phyloP scores from a whole-genome alignment of 805 yeast species.

The Dipodascus geniculatus region DNA sequence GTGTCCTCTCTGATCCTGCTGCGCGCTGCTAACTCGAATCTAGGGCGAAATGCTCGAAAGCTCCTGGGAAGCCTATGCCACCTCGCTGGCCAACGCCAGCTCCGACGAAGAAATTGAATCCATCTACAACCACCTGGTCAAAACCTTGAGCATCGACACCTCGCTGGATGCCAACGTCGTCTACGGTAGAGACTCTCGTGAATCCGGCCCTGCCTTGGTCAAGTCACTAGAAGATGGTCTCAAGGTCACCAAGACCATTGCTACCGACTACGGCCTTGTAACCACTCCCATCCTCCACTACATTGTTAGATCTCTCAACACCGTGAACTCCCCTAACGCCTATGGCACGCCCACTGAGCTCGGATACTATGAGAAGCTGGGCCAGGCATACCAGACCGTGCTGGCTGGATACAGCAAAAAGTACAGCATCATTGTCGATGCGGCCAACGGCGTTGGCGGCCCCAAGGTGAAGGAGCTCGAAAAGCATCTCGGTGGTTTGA shows the following conservation, averaged over 20 bases:
- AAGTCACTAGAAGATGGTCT: slow-evolving; percentile 53
- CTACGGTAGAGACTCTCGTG: slow-evolving; percentile 83
- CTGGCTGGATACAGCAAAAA: slow-evolving; percentile 25
- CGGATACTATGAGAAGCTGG: slow-evolving; percentile 60
- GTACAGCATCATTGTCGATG: slow-evolving; percentile 54
- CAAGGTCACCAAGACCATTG: slow-evolving; percentile 32
- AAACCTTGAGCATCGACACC: slow-evolving; percentile 36
- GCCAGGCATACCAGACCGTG: slow-evolving; percentile 40
- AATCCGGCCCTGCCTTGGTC: slow-evolving; percentile 60
- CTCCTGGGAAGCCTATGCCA: slow-evolving; percentile 76
- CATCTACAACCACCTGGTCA: slow-evolving; percentile 30
- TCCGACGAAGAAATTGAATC: slow-evolving; percentile 34
- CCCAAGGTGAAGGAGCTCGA: slow-evolving; percentile 48
- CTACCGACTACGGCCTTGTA: slow-evolving; percentile 50
- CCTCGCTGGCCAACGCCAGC: slow-evolving; percentile 61
- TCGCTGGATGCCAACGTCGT: slow-evolving; percentile 36
- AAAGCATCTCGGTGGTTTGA: slow-evolving; percentile 27
- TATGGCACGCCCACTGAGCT: slow-evolving; percentile 53
- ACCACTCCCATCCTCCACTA: slow-evolving; percentile 96
- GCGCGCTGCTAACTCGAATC: neutral
- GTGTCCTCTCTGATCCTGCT: slow-evolving; percentile 5
- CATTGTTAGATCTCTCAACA: slow-evolving; percentile 63
- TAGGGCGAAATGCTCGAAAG: slow-evolving; percentile 78
- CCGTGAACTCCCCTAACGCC: slow-evolving; percentile 27
- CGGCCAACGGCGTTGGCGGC: slow-evolving; percentile 97